Evolutionary conservation across 192 early-diverging fungal species (phyloP).

Genomic region (Backusella parvicylindrica): DNA sequence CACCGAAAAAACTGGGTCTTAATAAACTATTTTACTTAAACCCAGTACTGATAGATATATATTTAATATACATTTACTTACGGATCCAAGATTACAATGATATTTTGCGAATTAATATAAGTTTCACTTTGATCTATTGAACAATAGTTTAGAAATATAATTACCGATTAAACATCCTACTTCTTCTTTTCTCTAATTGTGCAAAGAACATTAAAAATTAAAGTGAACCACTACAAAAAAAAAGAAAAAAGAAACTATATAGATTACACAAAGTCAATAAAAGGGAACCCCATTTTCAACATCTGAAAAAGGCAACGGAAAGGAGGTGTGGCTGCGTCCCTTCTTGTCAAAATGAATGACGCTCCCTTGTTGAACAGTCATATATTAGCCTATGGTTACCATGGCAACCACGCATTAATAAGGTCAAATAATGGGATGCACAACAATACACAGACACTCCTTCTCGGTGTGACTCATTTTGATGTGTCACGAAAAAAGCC

Average conservation of each 20-base stretch:
- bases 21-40: background rate
- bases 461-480: background rate
- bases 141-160: background rate
- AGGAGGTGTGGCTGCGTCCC: background rate
- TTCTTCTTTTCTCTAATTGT: background rate
- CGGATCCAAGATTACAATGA: background rate
- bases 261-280: conserved; percentile 3
- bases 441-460: background rate
- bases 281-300: background rate
- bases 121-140: background rate
- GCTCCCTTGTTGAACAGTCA: background rate
- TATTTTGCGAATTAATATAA: background rate
- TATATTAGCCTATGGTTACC: background rate
- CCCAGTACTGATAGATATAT: background rate
- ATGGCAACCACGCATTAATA: background rate
- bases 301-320: conserved; percentile 2
- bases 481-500: background rate
- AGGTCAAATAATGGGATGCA: background rate
- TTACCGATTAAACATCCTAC: background rate
- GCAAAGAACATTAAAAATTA: background rate
- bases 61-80: background rate
- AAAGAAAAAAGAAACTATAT: background rate
- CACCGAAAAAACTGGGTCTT: no score
- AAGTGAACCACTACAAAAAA: background rate
- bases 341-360: background rate